A percentile compares a stretch with the other conserved stretches of the same genome.
phyloP scores from a whole-genome alignment of 2,329 filamentous ascomycete species.

The Pseudocercospora pini-densiflorae region DNA sequence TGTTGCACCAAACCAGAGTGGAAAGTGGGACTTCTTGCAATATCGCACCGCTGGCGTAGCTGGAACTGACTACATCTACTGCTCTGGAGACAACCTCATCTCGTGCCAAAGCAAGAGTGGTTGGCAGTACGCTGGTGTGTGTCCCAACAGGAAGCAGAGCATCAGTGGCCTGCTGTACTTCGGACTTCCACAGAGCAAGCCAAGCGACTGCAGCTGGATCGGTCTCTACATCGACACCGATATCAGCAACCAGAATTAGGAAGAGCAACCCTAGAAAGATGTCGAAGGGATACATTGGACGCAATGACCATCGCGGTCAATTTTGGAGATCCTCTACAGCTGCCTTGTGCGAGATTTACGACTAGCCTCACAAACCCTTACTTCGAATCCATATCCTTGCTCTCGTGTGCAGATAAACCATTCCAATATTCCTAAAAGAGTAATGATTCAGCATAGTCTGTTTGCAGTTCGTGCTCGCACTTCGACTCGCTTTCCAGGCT shows the following conservation, averaged over 20 bases:
- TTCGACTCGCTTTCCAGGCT: not conserved
- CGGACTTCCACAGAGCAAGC: constrained; percentile 17
- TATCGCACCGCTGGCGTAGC: constrained; percentile 12
- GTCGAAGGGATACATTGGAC: too few relatives aligned
- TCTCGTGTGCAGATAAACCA: too few relatives aligned
- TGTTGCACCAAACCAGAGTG: constrained; percentile 14
- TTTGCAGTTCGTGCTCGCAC: not conserved
- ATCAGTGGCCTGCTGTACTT: constrained; percentile 21
- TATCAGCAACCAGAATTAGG: constrained; percentile 7
- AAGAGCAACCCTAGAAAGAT: too few relatives aligned
- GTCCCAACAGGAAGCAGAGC: constrained; percentile 19
- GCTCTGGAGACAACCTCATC: constrained; percentile 21
- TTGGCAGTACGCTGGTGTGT: constrained; percentile 22
- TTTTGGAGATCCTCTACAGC: too few relatives aligned
- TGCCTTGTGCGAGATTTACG: too few relatives aligned
- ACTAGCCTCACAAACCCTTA: too few relatives aligned
- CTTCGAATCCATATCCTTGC: too few relatives aligned
- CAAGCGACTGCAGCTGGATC: constrained; percentile 16
- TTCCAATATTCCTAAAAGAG: too few relatives aligned
- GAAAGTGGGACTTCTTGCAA: constrained; percentile 21
- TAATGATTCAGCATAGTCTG: too few relatives aligned
- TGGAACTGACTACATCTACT: constrained; percentile 19
- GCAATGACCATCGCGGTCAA: too few relatives aligned
- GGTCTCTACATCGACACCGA: constrained; percentile 18
- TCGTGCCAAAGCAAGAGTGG: constrained; percentile 19